phyloP scores from a whole-genome alignment of 2,329 filamentous ascomycete species.

The Aspergillus neoniger region DNA sequence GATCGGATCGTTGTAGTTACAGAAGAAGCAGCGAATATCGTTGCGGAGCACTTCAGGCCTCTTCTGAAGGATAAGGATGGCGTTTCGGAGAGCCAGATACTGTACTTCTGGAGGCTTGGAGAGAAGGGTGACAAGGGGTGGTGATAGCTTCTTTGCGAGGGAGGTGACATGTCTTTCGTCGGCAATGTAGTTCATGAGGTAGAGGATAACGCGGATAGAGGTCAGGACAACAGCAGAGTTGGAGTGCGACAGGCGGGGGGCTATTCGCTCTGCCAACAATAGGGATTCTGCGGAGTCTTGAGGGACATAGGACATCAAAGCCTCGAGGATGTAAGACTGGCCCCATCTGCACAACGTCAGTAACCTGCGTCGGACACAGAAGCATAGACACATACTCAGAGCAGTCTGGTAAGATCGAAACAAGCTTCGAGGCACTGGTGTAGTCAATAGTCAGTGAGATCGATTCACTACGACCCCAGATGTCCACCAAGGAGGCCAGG shows the following conservation, averaged over 20 bases:
- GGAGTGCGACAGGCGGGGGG: conserved; percentile 92
- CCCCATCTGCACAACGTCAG: conserved; percentile 70
- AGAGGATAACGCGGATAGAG: conserved; percentile 92
- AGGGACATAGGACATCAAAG: conserved; percentile 95
- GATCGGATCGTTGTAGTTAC: conserved; percentile 99
- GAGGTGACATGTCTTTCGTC: conserved; percentile 85
- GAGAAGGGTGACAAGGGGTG: conserved; percentile 88
- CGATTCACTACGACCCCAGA: conserved; percentile 95
- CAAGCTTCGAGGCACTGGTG: conserved; percentile 94
- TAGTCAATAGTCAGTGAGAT: conserved; percentile 99
- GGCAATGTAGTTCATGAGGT: conserved; percentile 97
- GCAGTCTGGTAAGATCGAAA: conserved; percentile 92
- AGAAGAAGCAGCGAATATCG: conserved; percentile 98
- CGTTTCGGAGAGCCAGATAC: conserved; percentile 91
- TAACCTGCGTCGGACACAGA: neutral
- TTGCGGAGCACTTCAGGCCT: conserved; percentile 91
- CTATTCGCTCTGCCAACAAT: conserved; percentile 87
- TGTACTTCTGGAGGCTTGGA: conserved; percentile 98
- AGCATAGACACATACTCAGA: conserved; percentile 70
- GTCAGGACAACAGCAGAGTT: conserved; percentile 96
- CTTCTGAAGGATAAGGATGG: conserved; percentile 87
- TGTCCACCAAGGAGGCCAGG: conserved; percentile 87
- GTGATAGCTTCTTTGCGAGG: conserved; percentile 89
- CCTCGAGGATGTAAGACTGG: conserved; percentile 96
- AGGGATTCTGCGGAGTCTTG: conserved; percentile 86